Base-by-base conservation (phyloP, 805 yeast species). In the Helenozyma rhizophorensis region DNA sequence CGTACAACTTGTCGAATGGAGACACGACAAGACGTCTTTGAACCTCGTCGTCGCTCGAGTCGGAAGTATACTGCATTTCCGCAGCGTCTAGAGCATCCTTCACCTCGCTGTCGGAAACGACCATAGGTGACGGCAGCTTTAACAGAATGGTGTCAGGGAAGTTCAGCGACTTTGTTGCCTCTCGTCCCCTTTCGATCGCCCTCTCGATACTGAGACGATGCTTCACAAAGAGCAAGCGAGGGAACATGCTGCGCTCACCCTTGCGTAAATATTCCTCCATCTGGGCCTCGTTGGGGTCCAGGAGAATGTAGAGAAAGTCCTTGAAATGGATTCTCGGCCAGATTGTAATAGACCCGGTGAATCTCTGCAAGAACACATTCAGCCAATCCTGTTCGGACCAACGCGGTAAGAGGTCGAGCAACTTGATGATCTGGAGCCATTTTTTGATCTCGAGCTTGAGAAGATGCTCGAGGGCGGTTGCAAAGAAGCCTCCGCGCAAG, bases 331-430 rank as follows among this genome's bases (percentile, higher is more conserved):
- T 72, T 43, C 79, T 72, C 2, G 93, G 93, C 78, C 86, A 83
- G 14, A 83, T 65, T 0, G 93, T 84, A 9, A 83, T 78, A 0
- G 84, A 70, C 1, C 94, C 94, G 28, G 80, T 74, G 50, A 84
- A 83, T 37, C 71, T 62, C 59, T 83, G 94, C 18, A 84, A 58
- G 71, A 84, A 83, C 12, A 83, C 70, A 48, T 74, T 78, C 43
- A 85, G 80, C 90, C 90, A 84, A 56, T 83, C 93, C 53, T 79
- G 86, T 45, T 80, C 81, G 62, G 79, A 56, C 26, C 82, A 53
- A 39, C 73, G 72, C 2, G 94, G 94, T 28, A 82, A 61, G 15
- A 83, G 60, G 39, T 83, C 86, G 31, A 83, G 65, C 11, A 75
- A 70, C 30, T 78, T 75, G 25, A 81, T 67, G 43, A 83, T 65